Percentiles rank a stretch among this genome's conserved stretches.
phyloP scores from a whole-genome alignment of 352 stramenopile genomes.

The Phytophthora meadii region DNA sequence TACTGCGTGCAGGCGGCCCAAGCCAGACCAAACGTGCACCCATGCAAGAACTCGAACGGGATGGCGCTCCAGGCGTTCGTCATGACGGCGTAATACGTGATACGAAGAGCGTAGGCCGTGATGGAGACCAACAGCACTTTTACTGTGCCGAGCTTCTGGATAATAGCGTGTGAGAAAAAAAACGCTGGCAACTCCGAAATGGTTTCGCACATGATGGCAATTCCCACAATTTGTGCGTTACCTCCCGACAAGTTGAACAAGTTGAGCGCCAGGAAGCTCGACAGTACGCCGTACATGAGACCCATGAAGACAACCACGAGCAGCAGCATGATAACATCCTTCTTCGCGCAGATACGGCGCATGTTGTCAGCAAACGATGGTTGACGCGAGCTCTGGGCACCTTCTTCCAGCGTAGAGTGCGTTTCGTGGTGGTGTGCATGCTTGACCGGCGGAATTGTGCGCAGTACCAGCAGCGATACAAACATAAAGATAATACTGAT shows the following conservation, averaged over 20 bases:
- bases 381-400: slow-evolving; percentile 9
- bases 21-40: slow-evolving; percentile 58
- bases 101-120: slow-evolving; percentile 51
- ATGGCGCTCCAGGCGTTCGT: slow-evolving; percentile 67
- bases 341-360: slow-evolving; percentile 37
- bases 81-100: slow-evolving; percentile 66
- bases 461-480: slow-evolving; percentile 56
- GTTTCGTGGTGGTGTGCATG: slow-evolving; percentile 38
- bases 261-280: slow-evolving; percentile 76
- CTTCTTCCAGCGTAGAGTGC: slow-evolving; percentile 35
- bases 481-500: slow-evolving; percentile 59
- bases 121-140: slow-evolving; percentile 63
- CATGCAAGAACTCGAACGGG: slow-evolving; percentile 66
- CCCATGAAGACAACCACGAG: slow-evolving; percentile 75
- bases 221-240: slow-evolving; percentile 73
- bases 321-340: slow-evolving; percentile 66
- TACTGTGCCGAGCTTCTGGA: slow-evolving; percentile 65
- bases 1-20: slow-evolving; percentile 66
- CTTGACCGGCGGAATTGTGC: slow-evolving; percentile 56
- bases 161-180: slow-evolving; percentile 74
- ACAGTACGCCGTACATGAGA: slow-evolving; percentile 78
- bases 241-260: slow-evolving; percentile 73
- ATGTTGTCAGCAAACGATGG: slow-evolving; percentile 34
- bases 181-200: slow-evolving; percentile 76
- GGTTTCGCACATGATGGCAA: slow-evolving; percentile 51